Evolutionary conservation across 2,329 filamentous ascomycete species (phyloP).

Genomic region (Aspergillus sergii): DNA sequence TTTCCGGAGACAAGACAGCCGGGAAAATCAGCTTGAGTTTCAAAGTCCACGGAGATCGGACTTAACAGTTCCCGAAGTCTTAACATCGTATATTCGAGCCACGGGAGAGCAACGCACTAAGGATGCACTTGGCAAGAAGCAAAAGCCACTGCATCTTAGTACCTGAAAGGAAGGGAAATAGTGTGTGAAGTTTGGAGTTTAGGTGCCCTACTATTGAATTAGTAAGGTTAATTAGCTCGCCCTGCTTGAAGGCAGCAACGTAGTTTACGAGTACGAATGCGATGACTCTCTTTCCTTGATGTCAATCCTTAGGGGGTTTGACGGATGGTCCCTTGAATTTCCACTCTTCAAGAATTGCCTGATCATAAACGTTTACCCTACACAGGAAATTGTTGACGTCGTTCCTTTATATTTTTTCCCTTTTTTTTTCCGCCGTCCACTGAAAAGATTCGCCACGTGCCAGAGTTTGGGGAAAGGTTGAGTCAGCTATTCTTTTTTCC

Average conservation of each 20-base stretch:
- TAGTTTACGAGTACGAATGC: slow-evolving; percentile 5
- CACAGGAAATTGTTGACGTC: not conserved
- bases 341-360: not conserved
- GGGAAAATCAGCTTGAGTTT: slow-evolving; percentile 2
- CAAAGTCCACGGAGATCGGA: slow-evolving; percentile 19
- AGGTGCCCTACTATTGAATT: not conserved
- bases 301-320: not conserved
- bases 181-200: not conserved
- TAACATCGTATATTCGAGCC: not conserved
- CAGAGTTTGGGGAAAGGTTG: slow-evolving; percentile 10
- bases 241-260: slow-evolving; percentile 1
- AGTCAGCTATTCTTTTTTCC: slow-evolving; percentile 13
- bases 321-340: not conserved
- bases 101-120: slow-evolving; percentile 4
- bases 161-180: not conserved
- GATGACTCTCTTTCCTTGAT: not conserved
- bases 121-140: not conserved
- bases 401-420: slow-evolving; percentile 2
- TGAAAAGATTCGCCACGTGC: slow-evolving; percentile 16
- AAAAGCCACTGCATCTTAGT: not conserved
- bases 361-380: not conserved
- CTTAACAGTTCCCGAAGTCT: slow-evolving; percentile 17
- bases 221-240: not conserved
- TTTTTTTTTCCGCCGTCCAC: not conserved
- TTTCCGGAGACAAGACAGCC: slow-evolving; percentile 2